Evolutionary conservation across 345 rosid species (phyloP).

Genomic region (Syzygium aromaticum): DNA sequence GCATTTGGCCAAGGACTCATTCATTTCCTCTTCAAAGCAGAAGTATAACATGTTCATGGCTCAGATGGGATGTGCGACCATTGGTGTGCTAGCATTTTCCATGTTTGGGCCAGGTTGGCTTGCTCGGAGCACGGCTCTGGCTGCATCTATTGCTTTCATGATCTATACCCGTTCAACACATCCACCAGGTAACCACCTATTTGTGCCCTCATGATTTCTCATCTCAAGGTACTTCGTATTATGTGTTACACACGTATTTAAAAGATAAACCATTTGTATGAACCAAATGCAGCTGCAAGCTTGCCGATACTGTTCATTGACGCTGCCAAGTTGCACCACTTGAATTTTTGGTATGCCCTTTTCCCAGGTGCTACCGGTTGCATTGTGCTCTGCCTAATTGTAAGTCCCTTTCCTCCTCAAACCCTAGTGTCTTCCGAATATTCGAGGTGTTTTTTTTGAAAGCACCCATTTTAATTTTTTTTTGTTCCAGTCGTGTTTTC

Average conservation of each 20-base stretch:
- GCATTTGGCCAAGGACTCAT: neutral
- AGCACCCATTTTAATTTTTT: neutral
- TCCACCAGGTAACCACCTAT: constrained; percentile 62
- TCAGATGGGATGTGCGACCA: constrained; percentile 88
- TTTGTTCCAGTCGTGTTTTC: neutral
- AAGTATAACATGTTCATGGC: constrained; percentile 91
- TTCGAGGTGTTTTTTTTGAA: neutral
- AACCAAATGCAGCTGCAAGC: constrained; percentile 61
- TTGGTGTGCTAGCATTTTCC: constrained; percentile 71
- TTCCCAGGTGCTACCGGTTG: constrained; percentile 92
- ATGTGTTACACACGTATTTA: neutral
- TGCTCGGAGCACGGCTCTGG: constrained; percentile 64
- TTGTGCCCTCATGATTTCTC: neutral
- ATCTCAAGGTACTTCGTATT: neutral
- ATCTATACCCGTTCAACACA: constrained; percentile 53
- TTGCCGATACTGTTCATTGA: constrained; percentile 85
- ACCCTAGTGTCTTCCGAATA: fast-evolving
- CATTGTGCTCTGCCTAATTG: constrained; percentile 62
- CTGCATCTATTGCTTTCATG: constrained; percentile 90
- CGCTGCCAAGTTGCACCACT: constrained; percentile 62
- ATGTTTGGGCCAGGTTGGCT: constrained; percentile 82
- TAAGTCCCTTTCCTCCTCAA: constrained; percentile 21
- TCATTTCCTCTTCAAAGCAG: constrained; percentile 29
- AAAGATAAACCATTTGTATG: neutral
- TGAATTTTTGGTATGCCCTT: constrained; percentile 70